Evolutionary conservation across 192 early-diverging fungal genomes (phyloP).

Genomic region (Spinellus fusiger): DNA sequence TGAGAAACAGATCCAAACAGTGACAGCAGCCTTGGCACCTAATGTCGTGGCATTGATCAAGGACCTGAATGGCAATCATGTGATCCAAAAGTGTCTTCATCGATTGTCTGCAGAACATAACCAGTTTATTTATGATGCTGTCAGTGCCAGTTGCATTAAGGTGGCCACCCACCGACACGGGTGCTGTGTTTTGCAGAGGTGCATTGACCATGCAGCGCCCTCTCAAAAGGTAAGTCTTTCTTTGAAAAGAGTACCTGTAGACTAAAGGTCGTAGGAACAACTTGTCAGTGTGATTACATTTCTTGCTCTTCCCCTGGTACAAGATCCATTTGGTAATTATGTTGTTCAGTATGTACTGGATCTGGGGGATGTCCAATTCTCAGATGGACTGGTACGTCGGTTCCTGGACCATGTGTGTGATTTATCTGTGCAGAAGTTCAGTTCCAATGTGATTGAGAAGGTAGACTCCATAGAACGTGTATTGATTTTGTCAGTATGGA

Average conservation of each 20-base stretch:
- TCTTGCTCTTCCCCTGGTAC: conserved; percentile 68
- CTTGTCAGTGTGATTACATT: conserved; percentile 71
- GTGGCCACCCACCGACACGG: conserved; percentile 90
- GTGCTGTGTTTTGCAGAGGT: conserved; percentile 87
- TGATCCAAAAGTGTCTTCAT: conserved; percentile 86
- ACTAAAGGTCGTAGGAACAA: conserved; percentile 33
- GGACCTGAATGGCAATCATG: conserved; percentile 90
- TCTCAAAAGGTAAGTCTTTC: conserved; percentile 47
- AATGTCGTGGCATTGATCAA: conserved; percentile 81
- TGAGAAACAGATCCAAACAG: conserved; percentile 51
- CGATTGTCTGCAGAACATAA: conserved; percentile 68
- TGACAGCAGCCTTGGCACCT: conserved; percentile 59
- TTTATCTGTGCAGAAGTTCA: conserved; percentile 86
- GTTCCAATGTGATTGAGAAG: conserved; percentile 92
- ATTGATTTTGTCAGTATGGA: not conserved
- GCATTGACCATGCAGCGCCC: conserved; percentile 76
- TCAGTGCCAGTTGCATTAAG: conserved; percentile 68
- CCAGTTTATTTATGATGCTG: conserved; percentile 85
- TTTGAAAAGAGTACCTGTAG: not conserved
- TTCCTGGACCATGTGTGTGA: conserved; percentile 73
- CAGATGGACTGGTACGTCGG: conserved; percentile 63
- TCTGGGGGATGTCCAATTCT: conserved; percentile 57
- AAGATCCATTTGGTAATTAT: conserved; percentile 91
- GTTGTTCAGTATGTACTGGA: conserved; percentile 91
- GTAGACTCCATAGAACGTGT: conserved; percentile 27